These are phyloP conservation scores for Colletotrichum sp. DNA, from an alignment of 2,329 filamentous ascomycete genomes.

Conservation along the genomic window DNA sequence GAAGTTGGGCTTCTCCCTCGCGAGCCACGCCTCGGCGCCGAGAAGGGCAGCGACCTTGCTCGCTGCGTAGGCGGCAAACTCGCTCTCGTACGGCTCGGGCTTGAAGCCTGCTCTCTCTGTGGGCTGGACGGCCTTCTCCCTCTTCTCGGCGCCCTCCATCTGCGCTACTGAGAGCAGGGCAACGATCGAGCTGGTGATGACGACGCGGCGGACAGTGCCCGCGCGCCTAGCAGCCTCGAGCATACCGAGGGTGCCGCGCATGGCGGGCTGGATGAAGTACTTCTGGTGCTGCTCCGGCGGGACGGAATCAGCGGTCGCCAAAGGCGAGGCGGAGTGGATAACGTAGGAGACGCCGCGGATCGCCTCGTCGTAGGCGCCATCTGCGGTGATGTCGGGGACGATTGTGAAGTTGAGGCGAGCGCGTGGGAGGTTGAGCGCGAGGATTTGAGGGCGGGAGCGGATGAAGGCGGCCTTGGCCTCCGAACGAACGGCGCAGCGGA, in stretches of 20 bases:
- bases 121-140: background rate
- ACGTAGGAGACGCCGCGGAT: conserved; percentile 42
- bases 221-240: conserved; percentile 49
- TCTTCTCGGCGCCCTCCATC: conserved; percentile 8
- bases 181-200: conserved; percentile 57
- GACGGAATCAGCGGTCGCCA: conserved; percentile 54
- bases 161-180: conserved; percentile 22
- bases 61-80: conserved; percentile 37
- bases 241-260: conserved; percentile 55
- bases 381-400: conserved; percentile 40
- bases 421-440: conserved; percentile 14
- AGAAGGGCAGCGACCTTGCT: conserved; percentile 38
- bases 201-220: conserved; percentile 41
- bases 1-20: conserved; percentile 34
- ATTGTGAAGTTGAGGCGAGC: conserved; percentile 30
- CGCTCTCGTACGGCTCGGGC: conserved; percentile 21
- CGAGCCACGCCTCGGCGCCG: conserved; percentile 35
- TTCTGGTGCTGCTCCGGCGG: conserved; percentile 56
- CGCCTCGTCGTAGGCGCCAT: conserved; percentile 45
- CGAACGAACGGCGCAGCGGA: conserved; percentile 34
- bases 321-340: conserved; percentile 34
- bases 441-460: conserved; percentile 15
- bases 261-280: conserved; percentile 59
- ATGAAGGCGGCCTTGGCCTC: conserved; percentile 20
- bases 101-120: conserved; percentile 1